Evolutionary conservation across 2,329 filamentous ascomycete genomes (phyloP).

Genomic region (Aspergillus fijiensis): DNA sequence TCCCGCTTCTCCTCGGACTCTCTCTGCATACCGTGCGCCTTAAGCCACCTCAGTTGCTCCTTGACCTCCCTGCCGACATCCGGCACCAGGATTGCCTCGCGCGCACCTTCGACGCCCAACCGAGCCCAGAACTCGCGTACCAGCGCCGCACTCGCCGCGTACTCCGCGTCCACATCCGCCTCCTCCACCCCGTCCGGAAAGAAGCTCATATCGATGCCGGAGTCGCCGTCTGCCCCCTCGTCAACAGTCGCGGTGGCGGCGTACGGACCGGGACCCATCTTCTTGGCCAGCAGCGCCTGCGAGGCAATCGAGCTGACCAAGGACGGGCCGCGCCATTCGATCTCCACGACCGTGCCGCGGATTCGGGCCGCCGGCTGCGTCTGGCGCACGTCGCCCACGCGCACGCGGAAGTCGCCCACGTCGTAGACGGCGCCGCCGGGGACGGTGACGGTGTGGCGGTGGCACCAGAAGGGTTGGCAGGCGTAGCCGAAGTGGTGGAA

Average conservation of each 20-base stretch:
- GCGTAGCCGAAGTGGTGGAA: slow-evolving; percentile 43
- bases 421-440: slow-evolving; percentile 41
- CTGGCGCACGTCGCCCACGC: slow-evolving; percentile 45
- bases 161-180: slow-evolving; percentile 40
- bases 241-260: neutral
- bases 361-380: slow-evolving; percentile 36
- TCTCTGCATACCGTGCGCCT: slow-evolving; percentile 15
- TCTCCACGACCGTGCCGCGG: slow-evolving; percentile 47
- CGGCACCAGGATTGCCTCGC: slow-evolving; percentile 44
- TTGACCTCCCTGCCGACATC: slow-evolving; percentile 42
- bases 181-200: slow-evolving; percentile 33
- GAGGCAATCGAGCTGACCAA: slow-evolving; percentile 27
- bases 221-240: slow-evolving; percentile 18
- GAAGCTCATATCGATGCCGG: slow-evolving; percentile 26
- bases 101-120: slow-evolving; percentile 38
- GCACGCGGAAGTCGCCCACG: slow-evolving; percentile 44
- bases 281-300: slow-evolving; percentile 11
- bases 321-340: slow-evolving; percentile 44
- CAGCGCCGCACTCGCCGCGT: slow-evolving; percentile 33
- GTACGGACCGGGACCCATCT: neutral
- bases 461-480: slow-evolving; percentile 45
- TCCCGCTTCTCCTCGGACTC: slow-evolving; percentile 15
- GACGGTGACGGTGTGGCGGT: slow-evolving; percentile 40
- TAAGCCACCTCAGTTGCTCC: slow-evolving; percentile 26
- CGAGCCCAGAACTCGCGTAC: slow-evolving; percentile 45